Percentiles rank a stretch among this genome's conserved stretches.
phyloP scores from a whole-genome alignment of 768 basidiomycete species.

The Rhodotorula toruloides region DNA sequence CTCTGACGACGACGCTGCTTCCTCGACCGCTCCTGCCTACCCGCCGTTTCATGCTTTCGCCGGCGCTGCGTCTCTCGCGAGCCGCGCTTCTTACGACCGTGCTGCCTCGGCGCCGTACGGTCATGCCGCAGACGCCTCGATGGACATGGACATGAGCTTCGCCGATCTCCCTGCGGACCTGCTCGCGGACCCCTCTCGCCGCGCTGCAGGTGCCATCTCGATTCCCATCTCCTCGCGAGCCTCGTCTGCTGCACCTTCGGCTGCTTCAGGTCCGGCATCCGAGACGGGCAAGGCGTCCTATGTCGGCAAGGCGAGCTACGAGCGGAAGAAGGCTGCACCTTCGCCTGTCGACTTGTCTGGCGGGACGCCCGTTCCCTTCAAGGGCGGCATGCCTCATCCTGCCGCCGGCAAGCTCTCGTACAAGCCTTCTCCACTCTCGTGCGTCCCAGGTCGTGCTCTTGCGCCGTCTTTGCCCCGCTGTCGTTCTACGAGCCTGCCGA shows the following conservation, averaged over 20 bases:
- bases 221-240: not conserved
- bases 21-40: too few species aligned
- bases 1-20: not conserved
- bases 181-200: not conserved
- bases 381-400: not conserved
- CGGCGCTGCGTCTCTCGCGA: not conserved
- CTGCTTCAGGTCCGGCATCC: not conserved
- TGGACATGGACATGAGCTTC: conserved; percentile 19
- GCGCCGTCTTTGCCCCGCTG: too few species aligned
- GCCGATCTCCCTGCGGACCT: conserved; percentile 3
- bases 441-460: not conserved
- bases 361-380: not conserved
- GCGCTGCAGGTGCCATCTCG: not conserved
- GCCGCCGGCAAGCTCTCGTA: conserved; percentile 3
- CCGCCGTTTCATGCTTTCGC: not conserved
- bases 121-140: not conserved
- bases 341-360: not conserved
- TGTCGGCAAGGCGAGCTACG: conserved; percentile 14
- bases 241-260: too few species aligned
- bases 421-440: conserved; percentile 7
- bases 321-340: not conserved
- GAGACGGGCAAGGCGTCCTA: not conserved
- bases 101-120: too few species aligned
- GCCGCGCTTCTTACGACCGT: not conserved
- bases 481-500: too few species aligned